Evolutionary conservation across 163 green algal genomes (phyloP), one percentile per base, ranked within the genome.

Genomic region (Chlorella variabilis): DNA sequence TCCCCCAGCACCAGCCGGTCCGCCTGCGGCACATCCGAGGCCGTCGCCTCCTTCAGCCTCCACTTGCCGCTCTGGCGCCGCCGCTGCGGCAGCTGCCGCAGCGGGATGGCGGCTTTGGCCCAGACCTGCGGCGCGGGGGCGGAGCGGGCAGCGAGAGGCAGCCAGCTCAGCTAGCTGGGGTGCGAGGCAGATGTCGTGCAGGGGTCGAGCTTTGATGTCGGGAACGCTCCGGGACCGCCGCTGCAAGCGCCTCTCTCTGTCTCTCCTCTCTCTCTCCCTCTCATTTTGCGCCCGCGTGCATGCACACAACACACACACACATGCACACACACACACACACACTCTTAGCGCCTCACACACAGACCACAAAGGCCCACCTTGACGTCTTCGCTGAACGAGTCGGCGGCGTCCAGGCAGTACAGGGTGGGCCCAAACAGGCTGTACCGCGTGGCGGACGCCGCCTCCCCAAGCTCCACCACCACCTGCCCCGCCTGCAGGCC

Each of bases 331-430:
- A n/a, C n/a, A n/a, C 15, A 41, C 61, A 69, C 61, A 21, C 29
- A 69, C 8, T 21, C 61, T 25, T 41, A 41, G 17, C 29, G 9
- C 29, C 9, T 5, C 61, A 39, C 61, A 15, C 61, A 41, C 56
- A 31, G 21, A 21, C 61, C 29, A 39, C 61, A n/a, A n/a, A n/a
- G 18, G 1, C 71, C 6, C 39, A 87, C 82, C 51, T 66, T 58
- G 11, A 87, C 82, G 41, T 87, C 82, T 13, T 70, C 65, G 17
- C 56, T 34, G 41, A 87, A 87, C 11, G 62, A 78, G 58, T 78
- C 73, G 21, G 23, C 41, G 45, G 82, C 82, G 42, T 87, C 82
- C 75, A 87, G 71, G 54, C 25, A 36, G 80, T 83, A 87, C 20
- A 87, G 65, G 25, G 75, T 38, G 1, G 74, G 51, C 0, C 82